These are phyloP conservation scores for Colletotrichum destructivum DNA, from an alignment of 2,329 filamentous ascomycete species.

Conservation along the genomic window DNA sequence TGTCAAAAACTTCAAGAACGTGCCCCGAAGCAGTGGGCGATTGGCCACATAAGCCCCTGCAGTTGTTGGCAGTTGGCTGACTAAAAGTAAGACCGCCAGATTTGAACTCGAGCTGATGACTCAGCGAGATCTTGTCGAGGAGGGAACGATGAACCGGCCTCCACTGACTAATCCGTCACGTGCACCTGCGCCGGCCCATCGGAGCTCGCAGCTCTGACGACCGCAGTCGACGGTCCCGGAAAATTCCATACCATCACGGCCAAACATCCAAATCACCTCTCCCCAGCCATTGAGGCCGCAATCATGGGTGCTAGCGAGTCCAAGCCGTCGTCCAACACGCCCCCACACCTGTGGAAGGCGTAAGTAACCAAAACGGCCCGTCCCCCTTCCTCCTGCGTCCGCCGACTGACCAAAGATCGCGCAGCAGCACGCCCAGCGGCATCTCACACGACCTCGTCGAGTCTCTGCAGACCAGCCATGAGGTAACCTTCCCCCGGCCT, in stretches of 20 bases:
- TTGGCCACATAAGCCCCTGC: background rate
- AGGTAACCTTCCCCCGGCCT: conserved; percentile 71
- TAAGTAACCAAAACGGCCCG: conserved; percentile 53
- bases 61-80: conserved; percentile 2
- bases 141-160: too few relatives aligned
- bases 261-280: conserved; percentile 39
- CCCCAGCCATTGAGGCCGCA: conserved; percentile 48
- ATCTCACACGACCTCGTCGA: conserved; percentile 88
- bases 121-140: background rate
- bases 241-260: conserved; percentile 44
- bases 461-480: conserved; percentile 84
- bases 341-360: conserved; percentile 69
- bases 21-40: background rate
- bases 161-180: conserved; percentile 25
- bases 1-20: conserved; percentile 23
- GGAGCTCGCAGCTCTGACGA: conserved; percentile 43
- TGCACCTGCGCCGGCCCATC: conserved; percentile 36
- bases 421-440: conserved; percentile 63
- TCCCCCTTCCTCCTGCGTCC: conserved; percentile 4
- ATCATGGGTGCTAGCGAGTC: conserved; percentile 72
- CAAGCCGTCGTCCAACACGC: conserved; percentile 62
- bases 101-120: background rate
- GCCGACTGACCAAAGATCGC: conserved; percentile 42
- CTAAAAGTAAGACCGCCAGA: background rate
- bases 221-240: conserved; percentile 41